Evolutionary conservation across 1,139 yeast genomes (phyloP).

Genomic region (Pichia sp.): DNA sequence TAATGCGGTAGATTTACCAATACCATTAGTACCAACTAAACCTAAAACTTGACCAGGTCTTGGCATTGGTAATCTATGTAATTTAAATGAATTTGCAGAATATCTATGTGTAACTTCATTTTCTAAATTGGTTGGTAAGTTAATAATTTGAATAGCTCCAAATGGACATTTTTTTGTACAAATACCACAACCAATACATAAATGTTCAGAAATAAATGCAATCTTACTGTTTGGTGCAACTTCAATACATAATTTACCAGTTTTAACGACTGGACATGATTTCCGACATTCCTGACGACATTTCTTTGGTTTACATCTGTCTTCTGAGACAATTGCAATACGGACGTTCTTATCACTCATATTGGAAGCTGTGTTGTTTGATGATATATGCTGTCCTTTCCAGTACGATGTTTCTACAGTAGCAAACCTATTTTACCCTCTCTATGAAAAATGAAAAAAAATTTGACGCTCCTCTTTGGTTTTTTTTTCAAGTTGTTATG

Average conservation of each 20-base stretch:
- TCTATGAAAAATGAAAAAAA: no score
- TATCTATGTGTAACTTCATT: conserved; percentile 92
- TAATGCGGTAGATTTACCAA: conserved; percentile 96
- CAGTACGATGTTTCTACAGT: no score
- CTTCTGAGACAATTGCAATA: conserved; percentile 91
- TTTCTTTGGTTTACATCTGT: conserved; percentile 95
- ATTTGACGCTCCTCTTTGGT: no score
- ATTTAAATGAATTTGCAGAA: conserved; percentile 94
- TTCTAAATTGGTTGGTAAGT: conserved; percentile 91
- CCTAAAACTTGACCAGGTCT: conserved; percentile 99
- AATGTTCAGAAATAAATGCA: conserved; percentile 89
- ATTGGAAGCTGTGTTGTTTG: no score
- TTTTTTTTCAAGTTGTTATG: no score
- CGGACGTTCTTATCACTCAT: conserved; percentile 65
- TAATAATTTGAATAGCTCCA: conserved; percentile 92
- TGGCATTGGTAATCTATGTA: conserved; percentile 95
- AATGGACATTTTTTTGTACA: conserved; percentile 98
- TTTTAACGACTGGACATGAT: conserved; percentile 94
- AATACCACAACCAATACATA: conserved; percentile 99
- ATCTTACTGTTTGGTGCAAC: conserved; percentile 86
- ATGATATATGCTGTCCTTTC: no score
- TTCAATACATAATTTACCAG: conserved; percentile 96
- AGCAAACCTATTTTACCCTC: no score
- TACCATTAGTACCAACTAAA: conserved; percentile 97
- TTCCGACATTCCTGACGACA: conserved; percentile 98